Percentiles rank a stretch among this genome's conserved stretches.
These are phyloP conservation scores for Orbilia ellipsospora DNA, from an alignment of 2,329 filamentous ascomycete genomes.

Conservation along the genomic window DNA sequence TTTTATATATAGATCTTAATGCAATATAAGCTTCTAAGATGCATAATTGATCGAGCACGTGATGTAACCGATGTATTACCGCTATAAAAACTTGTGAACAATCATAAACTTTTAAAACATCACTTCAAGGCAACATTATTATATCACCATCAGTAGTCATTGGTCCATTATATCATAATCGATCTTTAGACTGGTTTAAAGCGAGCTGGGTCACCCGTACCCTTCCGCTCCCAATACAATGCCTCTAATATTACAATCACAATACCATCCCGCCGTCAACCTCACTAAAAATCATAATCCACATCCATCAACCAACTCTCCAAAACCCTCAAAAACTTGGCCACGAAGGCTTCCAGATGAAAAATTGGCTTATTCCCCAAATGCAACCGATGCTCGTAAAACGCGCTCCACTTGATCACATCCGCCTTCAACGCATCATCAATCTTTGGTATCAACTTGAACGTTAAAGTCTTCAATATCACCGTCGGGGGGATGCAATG, in stretches of 20 bases:
- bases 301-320: slow-evolving; percentile 70
- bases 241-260: neutral
- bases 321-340: slow-evolving; percentile 96
- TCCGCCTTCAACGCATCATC: slow-evolving; percentile 91
- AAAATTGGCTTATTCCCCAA: slow-evolving; percentile 96
- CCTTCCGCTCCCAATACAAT: neutral
- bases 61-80: no score
- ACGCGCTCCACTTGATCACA: slow-evolving; percentile 94
- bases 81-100: no score
- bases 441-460: slow-evolving; percentile 86
- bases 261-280: neutral
- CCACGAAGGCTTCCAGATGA: slow-evolving; percentile 96
- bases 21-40: neutral
- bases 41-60: neutral
- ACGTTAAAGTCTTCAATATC: slow-evolving; percentile 92
- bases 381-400: slow-evolving; percentile 95
- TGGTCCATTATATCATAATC: neutral
- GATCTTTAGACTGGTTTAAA: neutral
- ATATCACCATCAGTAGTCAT: neutral
- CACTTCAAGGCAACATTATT: no score
- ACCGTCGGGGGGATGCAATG: slow-evolving; percentile 97
- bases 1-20: neutral
- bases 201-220: neutral
- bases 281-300: slow-evolving; percentile 43
- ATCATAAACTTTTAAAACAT: no score